Evolutionary conservation across 2,329 filamentous ascomycete genomes (phyloP).

Genomic region (Lasiodiplodia citricola): DNA sequence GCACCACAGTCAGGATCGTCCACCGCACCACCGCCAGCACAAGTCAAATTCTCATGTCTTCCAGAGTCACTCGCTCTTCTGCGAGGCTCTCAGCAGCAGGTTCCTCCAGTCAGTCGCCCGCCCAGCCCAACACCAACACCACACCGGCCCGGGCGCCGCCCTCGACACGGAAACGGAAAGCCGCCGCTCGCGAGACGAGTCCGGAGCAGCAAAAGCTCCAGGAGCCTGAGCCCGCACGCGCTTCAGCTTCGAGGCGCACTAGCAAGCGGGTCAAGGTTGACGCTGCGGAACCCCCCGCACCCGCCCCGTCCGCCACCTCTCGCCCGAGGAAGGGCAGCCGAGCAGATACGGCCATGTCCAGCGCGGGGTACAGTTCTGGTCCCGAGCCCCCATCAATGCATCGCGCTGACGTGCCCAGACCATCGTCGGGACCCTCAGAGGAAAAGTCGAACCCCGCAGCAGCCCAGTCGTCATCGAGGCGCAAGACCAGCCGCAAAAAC

Average conservation of each 20-base stretch:
- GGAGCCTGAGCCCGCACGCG: constrained; percentile 41
- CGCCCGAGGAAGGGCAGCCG: constrained; percentile 66
- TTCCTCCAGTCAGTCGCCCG: constrained; percentile 52
- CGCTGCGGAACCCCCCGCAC: constrained; percentile 52
- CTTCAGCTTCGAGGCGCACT: constrained; percentile 39
- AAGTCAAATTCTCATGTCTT: constrained; percentile 78
- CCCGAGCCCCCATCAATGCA: constrained; percentile 24
- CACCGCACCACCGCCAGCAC: constrained; percentile 36
- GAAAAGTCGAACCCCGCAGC: constrained; percentile 60
- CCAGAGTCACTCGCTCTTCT: constrained; percentile 94
- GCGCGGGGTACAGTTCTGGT: constrained; percentile 64
- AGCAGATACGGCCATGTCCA: constrained; percentile 71
- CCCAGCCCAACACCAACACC: constrained; percentile 43
- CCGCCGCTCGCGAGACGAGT: constrained; percentile 52
- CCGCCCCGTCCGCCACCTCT: constrained; percentile 46
- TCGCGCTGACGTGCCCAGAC: constrained; percentile 51
- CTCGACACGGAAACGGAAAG: constrained; percentile 77
- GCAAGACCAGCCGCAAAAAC: constrained; percentile 76
- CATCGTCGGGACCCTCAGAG: constrained; percentile 68
- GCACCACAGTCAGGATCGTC: constrained; percentile 39
- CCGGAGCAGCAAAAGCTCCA: constrained; percentile 60
- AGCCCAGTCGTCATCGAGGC: constrained; percentile 70
- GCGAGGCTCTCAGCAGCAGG: constrained; percentile 86
- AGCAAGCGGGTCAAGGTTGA: constrained; percentile 69
- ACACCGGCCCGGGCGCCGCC: constrained; percentile 51